Conservation (phyloP, 1,284 basidiomycete species). For the Tranzscheliella williamsii region DNA sequence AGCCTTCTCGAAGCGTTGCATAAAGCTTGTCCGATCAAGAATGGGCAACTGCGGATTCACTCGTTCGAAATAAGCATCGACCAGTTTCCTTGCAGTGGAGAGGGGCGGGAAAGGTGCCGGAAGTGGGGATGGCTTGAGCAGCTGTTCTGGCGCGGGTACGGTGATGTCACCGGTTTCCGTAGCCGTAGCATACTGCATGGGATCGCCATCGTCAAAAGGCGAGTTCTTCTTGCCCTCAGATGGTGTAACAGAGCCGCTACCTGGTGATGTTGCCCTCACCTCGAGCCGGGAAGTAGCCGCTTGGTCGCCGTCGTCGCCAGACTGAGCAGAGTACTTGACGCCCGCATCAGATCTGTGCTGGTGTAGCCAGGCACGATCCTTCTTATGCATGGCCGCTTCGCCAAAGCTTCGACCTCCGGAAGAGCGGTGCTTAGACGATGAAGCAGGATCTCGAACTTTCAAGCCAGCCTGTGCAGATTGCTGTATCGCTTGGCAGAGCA, state of each 20-base stretch:
- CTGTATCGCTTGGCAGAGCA: conserved; percentile 39
- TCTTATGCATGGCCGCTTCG: conserved; percentile 12
- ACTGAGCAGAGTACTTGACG: no score
- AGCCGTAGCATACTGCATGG: conserved; percentile 40
- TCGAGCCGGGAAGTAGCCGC: not conserved
- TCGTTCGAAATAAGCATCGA: conserved; percentile 39
- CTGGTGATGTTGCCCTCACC: conserved; percentile 6
- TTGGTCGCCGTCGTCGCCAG: not conserved
- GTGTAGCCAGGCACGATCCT: no score
- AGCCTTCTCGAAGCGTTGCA: conserved; percentile 28
- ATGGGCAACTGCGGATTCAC: conserved; percentile 41
- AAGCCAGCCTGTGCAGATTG: conserved; percentile 35
- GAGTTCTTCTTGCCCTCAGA: conserved; percentile 34
- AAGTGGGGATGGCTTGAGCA: conserved; percentile 25
- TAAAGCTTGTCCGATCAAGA: conserved; percentile 27
- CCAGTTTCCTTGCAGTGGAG: conserved; percentile 30
- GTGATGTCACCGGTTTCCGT: conserved; percentile 39
- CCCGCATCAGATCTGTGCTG: no score
- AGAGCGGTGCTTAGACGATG: conserved; percentile 3
- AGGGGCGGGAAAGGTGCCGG: conserved; percentile 38
- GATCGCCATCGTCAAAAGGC: conserved; percentile 34
- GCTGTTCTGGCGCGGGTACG: conserved; percentile 34
- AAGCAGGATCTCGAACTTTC: conserved; percentile 26
- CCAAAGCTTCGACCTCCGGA: conserved; percentile 14
- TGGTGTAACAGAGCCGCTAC: conserved; percentile 19